phyloP scores from a whole-genome alignment of 306 rosid genomes.

The Gynostemma pentaphyllum region DNA sequence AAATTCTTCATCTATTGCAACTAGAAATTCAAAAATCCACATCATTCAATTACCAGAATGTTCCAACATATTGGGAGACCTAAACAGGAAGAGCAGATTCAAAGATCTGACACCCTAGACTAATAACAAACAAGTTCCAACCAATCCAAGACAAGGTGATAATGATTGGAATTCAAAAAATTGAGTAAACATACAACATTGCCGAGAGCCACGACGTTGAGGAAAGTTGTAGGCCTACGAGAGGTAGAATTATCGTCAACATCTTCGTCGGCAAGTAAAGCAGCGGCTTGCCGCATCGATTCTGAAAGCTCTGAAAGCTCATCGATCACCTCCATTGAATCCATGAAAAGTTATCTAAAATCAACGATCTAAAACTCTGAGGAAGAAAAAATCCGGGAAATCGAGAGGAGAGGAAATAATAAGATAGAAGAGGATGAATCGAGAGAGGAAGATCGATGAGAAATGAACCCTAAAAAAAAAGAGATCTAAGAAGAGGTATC shows the following conservation, averaged over 20 bases:
- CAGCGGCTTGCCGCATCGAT: slow-evolving; percentile 82
- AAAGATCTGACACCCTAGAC: slow-evolving; percentile 13
- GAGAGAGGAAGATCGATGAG: slow-evolving; percentile 5
- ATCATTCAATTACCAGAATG: background rate
- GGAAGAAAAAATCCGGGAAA: background rate
- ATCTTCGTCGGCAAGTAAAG: slow-evolving; percentile 89
- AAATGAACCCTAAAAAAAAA: slow-evolving; percentile 16
- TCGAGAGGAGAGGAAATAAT: background rate
- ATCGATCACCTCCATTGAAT: slow-evolving; percentile 88
- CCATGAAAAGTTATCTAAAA: slow-evolving; percentile 4
- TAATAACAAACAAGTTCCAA: background rate
- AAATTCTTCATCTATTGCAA: background rate
- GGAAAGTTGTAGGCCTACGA: slow-evolving; percentile 74
- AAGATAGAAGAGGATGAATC: background rate
- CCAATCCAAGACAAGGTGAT: background rate
- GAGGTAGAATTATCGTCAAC: slow-evolving; percentile 55
- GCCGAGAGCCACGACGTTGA: slow-evolving; percentile 87
- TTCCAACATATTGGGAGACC: background rate
- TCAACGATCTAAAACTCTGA: slow-evolving; percentile 26
- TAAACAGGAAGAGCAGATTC: background rate
- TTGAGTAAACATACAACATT: slow-evolving; percentile 56
- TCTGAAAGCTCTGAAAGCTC: slow-evolving; percentile 74
- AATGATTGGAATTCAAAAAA: background rate
- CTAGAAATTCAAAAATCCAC: background rate
- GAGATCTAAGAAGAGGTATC: slow-evolving; percentile 1